Evolutionary conservation across 176 grass and related monocot genomes (phyloP).

Genomic region (Eragrostis nindensis): DNA sequence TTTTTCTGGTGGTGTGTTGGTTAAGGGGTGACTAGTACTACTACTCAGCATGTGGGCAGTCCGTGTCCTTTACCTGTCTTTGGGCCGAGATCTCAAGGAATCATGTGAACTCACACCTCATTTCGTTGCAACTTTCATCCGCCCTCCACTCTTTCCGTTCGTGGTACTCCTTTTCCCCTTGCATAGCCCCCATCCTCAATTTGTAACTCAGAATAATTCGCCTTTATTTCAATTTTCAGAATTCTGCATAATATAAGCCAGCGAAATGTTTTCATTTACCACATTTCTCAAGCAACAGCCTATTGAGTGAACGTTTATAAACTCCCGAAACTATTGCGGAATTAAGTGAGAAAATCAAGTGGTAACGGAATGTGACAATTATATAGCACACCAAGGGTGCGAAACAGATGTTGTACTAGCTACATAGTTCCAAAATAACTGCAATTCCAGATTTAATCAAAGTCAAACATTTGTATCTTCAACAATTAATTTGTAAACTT

Average conservation of each 20-base stretch:
- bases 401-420: background rate
- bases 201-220: too few species aligned
- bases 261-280: background rate
- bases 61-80: constrained; percentile 30
- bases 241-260: background rate
- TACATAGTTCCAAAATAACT: background rate
- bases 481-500: too few species aligned
- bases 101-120: constrained; percentile 21
- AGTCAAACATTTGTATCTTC: too few species aligned
- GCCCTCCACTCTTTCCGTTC: background rate
- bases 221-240: background rate
- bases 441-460: background rate
- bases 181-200: too few species aligned
- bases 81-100: constrained; percentile 21
- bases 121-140: background rate
- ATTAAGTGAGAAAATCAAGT: background rate
- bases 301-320: background rate
- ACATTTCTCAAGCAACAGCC: background rate
- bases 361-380: background rate
- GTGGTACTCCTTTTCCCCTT: background rate
- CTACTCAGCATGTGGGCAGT: constrained; percentile 37
- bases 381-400: too few species aligned
- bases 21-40: constrained; percentile 5
- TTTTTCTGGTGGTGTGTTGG: constrained; percentile 21
- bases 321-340: background rate